Conservation (phyloP, 2,329 filamentous ascomycete species). For the Fusarium pseudograminearum region DNA sequence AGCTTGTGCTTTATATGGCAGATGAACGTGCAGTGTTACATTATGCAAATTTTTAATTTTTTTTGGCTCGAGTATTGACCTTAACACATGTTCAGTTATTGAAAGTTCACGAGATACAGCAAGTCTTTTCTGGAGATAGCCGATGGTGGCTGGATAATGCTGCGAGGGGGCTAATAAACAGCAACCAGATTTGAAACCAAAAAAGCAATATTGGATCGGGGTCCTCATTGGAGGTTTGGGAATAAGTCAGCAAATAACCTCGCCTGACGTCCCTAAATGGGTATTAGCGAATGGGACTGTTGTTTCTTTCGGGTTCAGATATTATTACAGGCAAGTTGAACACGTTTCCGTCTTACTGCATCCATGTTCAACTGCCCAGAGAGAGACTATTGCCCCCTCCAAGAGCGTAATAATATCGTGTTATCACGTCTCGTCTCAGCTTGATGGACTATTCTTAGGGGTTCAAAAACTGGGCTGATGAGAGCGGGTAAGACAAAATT, state of each 20-base stretch:
- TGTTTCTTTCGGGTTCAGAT: background rate
- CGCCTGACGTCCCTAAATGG: background rate
- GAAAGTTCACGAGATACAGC: background rate
- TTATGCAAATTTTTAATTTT: background rate
- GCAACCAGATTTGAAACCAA: constrained; percentile 24
- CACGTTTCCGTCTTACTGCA: background rate
- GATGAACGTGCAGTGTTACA: background rate
- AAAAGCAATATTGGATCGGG: constrained; percentile 8
- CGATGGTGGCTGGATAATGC: constrained; percentile 9
- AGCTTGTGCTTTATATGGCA: background rate
- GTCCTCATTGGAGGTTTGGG: constrained; percentile 17
- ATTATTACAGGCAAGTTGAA: background rate
- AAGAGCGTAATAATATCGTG: background rate
- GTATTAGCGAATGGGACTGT: constrained; percentile 1
- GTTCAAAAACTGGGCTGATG: background rate
- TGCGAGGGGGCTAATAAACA: constrained; percentile 5
- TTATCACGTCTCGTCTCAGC: constrained; percentile 22
- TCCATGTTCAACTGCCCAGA: background rate
- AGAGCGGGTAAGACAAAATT: background rate
- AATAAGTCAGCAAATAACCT: constrained; percentile 15
- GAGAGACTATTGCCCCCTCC: background rate
- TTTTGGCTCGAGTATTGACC: background rate
- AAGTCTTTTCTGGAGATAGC: background rate
- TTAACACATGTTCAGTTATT: background rate
- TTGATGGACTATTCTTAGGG: background rate